A percentile compares a stretch with the other conserved stretches of the same genome.
Conservation (phyloP, 805 yeast genomes). For the Yarrowia porcina region DNA sequence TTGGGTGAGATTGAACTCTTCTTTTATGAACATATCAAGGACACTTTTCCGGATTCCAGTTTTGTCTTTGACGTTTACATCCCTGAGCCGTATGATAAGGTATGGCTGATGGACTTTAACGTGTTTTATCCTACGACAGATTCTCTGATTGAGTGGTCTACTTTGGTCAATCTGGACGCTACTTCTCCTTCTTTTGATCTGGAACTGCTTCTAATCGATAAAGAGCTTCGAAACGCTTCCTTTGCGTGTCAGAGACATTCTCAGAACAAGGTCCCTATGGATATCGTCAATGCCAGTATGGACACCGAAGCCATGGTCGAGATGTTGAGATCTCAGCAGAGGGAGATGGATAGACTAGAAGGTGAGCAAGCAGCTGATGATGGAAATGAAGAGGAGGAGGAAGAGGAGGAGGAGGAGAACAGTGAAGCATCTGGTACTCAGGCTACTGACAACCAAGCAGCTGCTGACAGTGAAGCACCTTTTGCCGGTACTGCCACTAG, state of each 20-base stretch:
- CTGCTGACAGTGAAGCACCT: not conserved
- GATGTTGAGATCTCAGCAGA: slow-evolving; percentile 9
- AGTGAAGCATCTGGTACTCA: not conserved
- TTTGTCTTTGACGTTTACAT: slow-evolving; percentile 80
- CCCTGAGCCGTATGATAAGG: slow-evolving; percentile 66
- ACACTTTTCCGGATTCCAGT: slow-evolving; percentile 51
- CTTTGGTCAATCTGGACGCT: slow-evolving; percentile 45
- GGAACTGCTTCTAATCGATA: slow-evolving; percentile 60
- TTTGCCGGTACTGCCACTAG: not conserved
- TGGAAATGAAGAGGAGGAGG: too few species aligned
- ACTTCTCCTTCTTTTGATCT: slow-evolving; percentile 35
- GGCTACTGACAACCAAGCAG: too few species aligned
- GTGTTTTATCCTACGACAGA: slow-evolving; percentile 81
- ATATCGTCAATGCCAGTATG: slow-evolving; percentile 78
- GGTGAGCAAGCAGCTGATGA: too few species aligned
- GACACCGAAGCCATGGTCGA: slow-evolving; percentile 69
- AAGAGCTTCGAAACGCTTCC: slow-evolving; percentile 61
- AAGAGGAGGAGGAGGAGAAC: not conserved
- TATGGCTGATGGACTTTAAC: slow-evolving; percentile 78
- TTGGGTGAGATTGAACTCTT: slow-evolving; percentile 51
- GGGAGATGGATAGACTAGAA: slow-evolving; percentile 3
- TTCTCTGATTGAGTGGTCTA: slow-evolving; percentile 81
- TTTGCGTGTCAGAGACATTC: slow-evolving; percentile 81
- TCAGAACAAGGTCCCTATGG: slow-evolving; percentile 88
- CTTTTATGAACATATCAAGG: slow-evolving; percentile 47